Evolutionary conservation across 345 rosid genomes (phyloP), one percentile per base, ranked within the genome.

Genomic region (Punica granatum): DNA sequence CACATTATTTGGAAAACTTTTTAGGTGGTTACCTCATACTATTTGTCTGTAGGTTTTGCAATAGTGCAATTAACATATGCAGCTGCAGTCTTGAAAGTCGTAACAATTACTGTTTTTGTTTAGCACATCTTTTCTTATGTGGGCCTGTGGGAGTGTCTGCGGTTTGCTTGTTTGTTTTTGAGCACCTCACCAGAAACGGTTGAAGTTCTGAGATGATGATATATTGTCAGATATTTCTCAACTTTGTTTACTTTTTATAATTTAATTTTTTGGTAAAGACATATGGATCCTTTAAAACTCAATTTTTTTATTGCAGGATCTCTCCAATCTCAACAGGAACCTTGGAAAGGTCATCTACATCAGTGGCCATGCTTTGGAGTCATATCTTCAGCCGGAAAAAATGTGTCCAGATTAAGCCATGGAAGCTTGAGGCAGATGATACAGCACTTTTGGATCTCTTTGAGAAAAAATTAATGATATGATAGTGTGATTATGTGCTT

Each of bases 251-350:
- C 21, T 21, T 49, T 21, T 49, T 23, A 28, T 49, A 4, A 3
- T 28, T 49, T 28, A 49, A n/a, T 49, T 1, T 23, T 51, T 23
- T 19, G 21, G 51, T 15, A 16, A 46, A 15, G 51, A 46, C 19
- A 2, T 19, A 46, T 46, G 12, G 2, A 6, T 51, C 11, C 8
- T 51, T n/a, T 60, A 39, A 25, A 19, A 69, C 33, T 67, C 43
- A 41, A 56, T n/a, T 59, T 70, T n/a, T 60, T 59, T 23, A 69
- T 76, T 78, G 69, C 86, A 95, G 99, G 99, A 92, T 76, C 86
- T 95, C 63, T 88, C 99, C n/a, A 92, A 92, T 82, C 97, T 95
- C 39, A 95, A 95, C 73, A 82, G 99, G 78, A 85, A 95, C 72
- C 98, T 96, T 0, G 80, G 70, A 34, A 95, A 77, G 80, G 81